These are phyloP conservation scores for Penicillium sp. DNA, from an alignment of 2,329 filamentous ascomycete species.

Conservation along the genomic window DNA sequence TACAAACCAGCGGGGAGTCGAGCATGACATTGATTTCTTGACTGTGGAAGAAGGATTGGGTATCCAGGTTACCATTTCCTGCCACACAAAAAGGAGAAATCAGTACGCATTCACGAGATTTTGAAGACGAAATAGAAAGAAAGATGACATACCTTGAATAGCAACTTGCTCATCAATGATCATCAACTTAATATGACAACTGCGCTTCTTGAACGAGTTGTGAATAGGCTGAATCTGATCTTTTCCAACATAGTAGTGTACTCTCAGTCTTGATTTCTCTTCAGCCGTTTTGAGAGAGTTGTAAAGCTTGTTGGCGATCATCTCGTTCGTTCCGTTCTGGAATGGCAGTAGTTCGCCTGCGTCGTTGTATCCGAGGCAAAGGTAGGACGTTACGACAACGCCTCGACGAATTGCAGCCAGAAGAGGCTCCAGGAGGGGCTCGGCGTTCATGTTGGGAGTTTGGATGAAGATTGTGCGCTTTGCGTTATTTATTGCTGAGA, in stretches of 20 bases:
- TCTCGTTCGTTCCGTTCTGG: slow-evolving; percentile 75
- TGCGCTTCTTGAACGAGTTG: slow-evolving; percentile 64
- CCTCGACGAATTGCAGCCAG: slow-evolving; percentile 66
- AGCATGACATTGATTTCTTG: slow-evolving; percentile 78
- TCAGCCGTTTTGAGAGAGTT: slow-evolving; percentile 53
- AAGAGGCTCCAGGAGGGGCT: slow-evolving; percentile 64
- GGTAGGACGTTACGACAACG: slow-evolving; percentile 67
- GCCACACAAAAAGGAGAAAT: not conserved
- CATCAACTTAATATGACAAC: slow-evolving; percentile 76
- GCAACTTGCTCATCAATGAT: slow-evolving; percentile 69
- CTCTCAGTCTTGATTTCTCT: slow-evolving; percentile 55
- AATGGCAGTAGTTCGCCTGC: slow-evolving; percentile 72
- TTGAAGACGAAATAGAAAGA: not conserved
- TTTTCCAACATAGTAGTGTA: slow-evolving; percentile 72
- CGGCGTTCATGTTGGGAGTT: slow-evolving; percentile 73
- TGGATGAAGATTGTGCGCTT: slow-evolving; percentile 70
- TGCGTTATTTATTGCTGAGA: slow-evolving; percentile 68
- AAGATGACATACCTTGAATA: slow-evolving; percentile 55
- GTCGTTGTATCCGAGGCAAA: slow-evolving; percentile 79
- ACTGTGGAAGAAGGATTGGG: slow-evolving; percentile 75
- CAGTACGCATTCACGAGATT: not conserved
- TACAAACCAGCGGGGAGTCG: slow-evolving; percentile 63
- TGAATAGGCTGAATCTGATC: slow-evolving; percentile 69
- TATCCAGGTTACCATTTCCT: slow-evolving; percentile 76
- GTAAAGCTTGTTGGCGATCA: slow-evolving; percentile 63